Percentiles rank a stretch among this genome's conserved stretches.
Conservation (phyloP, 2,329 filamentous ascomycete genomes). For the Neonectria coccinea region DNA sequence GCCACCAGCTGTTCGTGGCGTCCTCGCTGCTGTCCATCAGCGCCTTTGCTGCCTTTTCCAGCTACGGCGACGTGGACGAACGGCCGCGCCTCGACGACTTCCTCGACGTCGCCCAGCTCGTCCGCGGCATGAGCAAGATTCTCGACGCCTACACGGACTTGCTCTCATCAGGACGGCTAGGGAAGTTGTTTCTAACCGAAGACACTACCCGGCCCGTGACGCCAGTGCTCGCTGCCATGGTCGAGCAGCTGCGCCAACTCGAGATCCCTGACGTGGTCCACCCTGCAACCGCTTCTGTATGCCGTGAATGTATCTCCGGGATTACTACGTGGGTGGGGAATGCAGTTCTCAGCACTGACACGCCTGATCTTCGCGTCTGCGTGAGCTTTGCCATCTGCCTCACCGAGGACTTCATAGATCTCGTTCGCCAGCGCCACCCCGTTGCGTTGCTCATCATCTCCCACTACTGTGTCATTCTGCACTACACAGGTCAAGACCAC, state of each 20-base stretch:
- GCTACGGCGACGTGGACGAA: constrained; percentile 28
- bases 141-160: constrained; percentile 40
- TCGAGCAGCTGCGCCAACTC: constrained; percentile 29
- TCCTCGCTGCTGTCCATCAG: constrained; percentile 50
- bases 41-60: constrained; percentile 45
- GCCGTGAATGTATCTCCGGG: constrained; percentile 16
- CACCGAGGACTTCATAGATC: constrained; percentile 31
- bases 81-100: constrained; percentile 47
- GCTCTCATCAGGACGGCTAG: constrained; percentile 20
- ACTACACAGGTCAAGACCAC: constrained; percentile 18
- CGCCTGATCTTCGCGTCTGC: constrained; percentile 20
- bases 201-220: not conserved
- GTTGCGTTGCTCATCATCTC: constrained; percentile 30
- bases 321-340: constrained; percentile 21
- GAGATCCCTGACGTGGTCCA: constrained; percentile 23
- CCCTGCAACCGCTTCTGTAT: not conserved
- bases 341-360: not conserved
- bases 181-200: constrained; percentile 15
- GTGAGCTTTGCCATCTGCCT: constrained; percentile 34
- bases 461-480: constrained; percentile 34
- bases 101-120: constrained; percentile 48
- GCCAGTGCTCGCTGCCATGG: constrained; percentile 17
- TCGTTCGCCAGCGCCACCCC: constrained; percentile 31
- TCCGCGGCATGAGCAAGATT: constrained; percentile 49
- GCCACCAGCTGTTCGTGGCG: constrained; percentile 49